Conservation (phyloP, 2,329 filamentous ascomycete species). For the Xylaria sp. region DNA sequence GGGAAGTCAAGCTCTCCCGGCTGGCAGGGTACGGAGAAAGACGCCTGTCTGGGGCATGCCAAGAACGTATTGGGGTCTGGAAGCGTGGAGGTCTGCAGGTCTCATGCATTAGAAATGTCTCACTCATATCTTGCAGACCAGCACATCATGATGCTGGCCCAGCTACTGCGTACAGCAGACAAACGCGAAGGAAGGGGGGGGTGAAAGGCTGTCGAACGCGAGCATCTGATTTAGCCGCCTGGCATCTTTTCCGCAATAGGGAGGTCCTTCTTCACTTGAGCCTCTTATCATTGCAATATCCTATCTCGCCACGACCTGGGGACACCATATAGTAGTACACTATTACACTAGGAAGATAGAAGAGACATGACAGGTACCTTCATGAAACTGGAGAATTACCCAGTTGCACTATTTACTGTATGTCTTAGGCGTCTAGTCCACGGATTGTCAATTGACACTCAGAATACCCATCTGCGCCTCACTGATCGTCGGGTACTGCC, state of each 20-base stretch:
- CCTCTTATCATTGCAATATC: constrained; percentile 10
- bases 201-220: not conserved
- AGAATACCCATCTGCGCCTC: constrained; percentile 6
- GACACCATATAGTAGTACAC: not conserved
- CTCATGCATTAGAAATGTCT: constrained; percentile 12
- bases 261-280: constrained; percentile 27
- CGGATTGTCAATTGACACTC: not conserved
- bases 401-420: constrained; percentile 1
- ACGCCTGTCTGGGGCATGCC: constrained; percentile 28
- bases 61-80: constrained; percentile 29
- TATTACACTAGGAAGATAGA: not conserved
- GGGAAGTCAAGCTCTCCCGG: not conserved
- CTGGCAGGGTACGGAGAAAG: constrained; percentile 23
- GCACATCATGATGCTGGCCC: not conserved
- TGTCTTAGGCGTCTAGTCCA: not conserved
- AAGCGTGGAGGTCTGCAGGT: constrained; percentile 13
- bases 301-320: not conserved
- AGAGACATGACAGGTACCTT: not conserved
- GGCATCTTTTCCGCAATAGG: constrained; percentile 31
- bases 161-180: constrained; percentile 9
- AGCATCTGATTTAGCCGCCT: constrained; percentile 19
- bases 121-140: constrained; percentile 10
- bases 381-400: not conserved
- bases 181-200: not conserved
- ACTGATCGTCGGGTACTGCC: constrained; percentile 26